Base-by-base conservation (phyloP, 257 asterid species). In the Penstemon newberryi region DNA sequence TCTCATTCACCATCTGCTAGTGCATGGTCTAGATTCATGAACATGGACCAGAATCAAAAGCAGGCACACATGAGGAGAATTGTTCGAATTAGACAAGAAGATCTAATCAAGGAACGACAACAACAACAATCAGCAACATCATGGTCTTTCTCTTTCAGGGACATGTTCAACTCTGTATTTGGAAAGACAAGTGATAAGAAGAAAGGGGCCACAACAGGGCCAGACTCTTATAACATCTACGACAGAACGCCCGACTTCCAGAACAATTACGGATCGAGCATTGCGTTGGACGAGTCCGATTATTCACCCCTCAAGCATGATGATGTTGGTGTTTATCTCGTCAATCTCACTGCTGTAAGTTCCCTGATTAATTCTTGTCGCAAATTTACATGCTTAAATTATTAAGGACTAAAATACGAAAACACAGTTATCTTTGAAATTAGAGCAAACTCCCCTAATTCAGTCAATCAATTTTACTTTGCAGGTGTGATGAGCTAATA, bases 191-290 rank as follows among this genome's bases (percentile, higher is more conserved):
- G 33, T 25, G 33, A 73, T 18, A 57, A 33, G 60, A 75, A 38
- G 25, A 63, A 49, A 0, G 66, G 9, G 3, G 66, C 46, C 4
- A 42, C 41, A 10, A 72, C 63, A 61, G 92, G 85, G 2, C 89
- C 91, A 0, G 89, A 87, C 3, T 52, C 99, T 4, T 88, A 78
- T 68, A 93, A 93, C 74, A 54, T 93, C 47, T 89, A 77, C 9
- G 81, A 82, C 4, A 52, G 79, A 4, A 78, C 80, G 41, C 81
- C 95, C 18, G 95, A 84, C 62, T 90, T 84, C 79, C 42, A 72
- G 73, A 90, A 90, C 56, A 63, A 90, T 6, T 90, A 88, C 4
- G 99, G 99, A 0, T 90, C 82, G 87, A 93, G 95, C 82, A 52
- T 72, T 45, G 99, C 96, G 0, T 69, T 93, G 66, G 88, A 85